Percentiles rank a stretch among this genome's conserved stretches.
Evolutionary conservation across 1,284 basidiomycete genomes (phyloP).

Genomic region (Ceratobasidium papillatum): DNA sequence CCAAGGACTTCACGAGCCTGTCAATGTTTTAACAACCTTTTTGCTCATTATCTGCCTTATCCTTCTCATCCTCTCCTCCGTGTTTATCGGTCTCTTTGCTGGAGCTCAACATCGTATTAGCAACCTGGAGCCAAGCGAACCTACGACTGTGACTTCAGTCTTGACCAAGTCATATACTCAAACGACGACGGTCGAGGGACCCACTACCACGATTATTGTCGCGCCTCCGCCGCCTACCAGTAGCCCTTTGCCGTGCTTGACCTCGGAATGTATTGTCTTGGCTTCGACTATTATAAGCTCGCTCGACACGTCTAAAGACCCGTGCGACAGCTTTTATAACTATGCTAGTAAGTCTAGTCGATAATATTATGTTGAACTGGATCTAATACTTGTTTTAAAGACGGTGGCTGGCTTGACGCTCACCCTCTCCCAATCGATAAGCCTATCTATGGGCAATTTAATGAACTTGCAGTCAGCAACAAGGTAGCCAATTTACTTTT

Average conservation of each 20-base stretch:
- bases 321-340: conserved; percentile 95
- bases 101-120: conserved; percentile 82
- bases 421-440: conserved; percentile 89
- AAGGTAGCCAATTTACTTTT: conserved; percentile 43
- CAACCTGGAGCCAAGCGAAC: conserved; percentile 48
- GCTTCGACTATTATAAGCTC: conserved; percentile 84
- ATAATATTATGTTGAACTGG: conserved; percentile 40
- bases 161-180: conserved; percentile 42
- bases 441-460: conserved; percentile 62
- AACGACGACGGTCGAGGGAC: conserved; percentile 51
- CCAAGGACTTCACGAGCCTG: conserved; percentile 65
- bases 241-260: conserved; percentile 65
- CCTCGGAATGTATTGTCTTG: conserved; percentile 82
- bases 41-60: conserved; percentile 78
- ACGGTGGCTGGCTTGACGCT: conserved; percentile 81
- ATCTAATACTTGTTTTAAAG: conserved; percentile 43
- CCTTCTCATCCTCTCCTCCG: conserved; percentile 81
- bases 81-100: conserved; percentile 93
- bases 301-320: conserved; percentile 84
- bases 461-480: conserved; percentile 55
- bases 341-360: conserved; percentile 76
- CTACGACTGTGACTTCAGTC: conserved; percentile 50
- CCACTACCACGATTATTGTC: conserved; percentile 49
- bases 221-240: conserved; percentile 23
- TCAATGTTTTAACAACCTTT: conserved; percentile 86